Evolutionary conservation across 345 rosid genomes (phyloP), one percentile per base, ranked within the genome.

Genomic region (Iberis pinnata): DNA sequence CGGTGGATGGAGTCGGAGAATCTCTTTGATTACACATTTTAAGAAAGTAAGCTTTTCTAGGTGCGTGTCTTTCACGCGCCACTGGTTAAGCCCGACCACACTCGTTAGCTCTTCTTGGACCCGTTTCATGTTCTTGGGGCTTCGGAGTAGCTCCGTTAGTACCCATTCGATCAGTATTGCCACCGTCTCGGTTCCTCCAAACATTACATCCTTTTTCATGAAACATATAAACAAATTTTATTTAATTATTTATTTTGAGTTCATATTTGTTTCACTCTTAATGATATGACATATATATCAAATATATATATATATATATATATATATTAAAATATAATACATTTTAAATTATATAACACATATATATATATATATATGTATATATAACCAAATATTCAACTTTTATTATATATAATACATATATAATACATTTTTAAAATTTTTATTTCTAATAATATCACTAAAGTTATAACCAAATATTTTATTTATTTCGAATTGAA

Each of bases 131-230:
- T 92, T 88, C 6, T 81, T 83, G 0, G 97, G 98, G 43, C 78
- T 80, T 41, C 61, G 81, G 86, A 92, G 68, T 49, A 88, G 65
- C 70, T 92, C 98, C 2, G 98, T 50, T 73, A 92, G 41, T 25
- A 83, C 80, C 98, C 98, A 92, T 46, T 92, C 98, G 20, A 92
- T 92, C 0, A 89, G 93, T 14, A 96, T 88, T 8, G 97, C 98
- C 45, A 92, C 98, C 7, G 98, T 92, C 59, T 88, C 96, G 2
- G 97, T 88, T 44, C 98, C 98, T 29, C 98, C 98, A 61, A 92
- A 92, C 98, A 92, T 92, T 22, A 92, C 98, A 58, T 92, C 98
- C 98, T 22, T 22, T 22, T 22, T 22, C 6, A 22, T 2, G 4
- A 22, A 22, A 22, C 25, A 22, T 6, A 22, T n/a, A n/a, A n/a